These are phyloP conservation scores for Colletotrichum tropicicola DNA, from an alignment of 2,329 filamentous ascomycete species.

Conservation along the genomic window DNA sequence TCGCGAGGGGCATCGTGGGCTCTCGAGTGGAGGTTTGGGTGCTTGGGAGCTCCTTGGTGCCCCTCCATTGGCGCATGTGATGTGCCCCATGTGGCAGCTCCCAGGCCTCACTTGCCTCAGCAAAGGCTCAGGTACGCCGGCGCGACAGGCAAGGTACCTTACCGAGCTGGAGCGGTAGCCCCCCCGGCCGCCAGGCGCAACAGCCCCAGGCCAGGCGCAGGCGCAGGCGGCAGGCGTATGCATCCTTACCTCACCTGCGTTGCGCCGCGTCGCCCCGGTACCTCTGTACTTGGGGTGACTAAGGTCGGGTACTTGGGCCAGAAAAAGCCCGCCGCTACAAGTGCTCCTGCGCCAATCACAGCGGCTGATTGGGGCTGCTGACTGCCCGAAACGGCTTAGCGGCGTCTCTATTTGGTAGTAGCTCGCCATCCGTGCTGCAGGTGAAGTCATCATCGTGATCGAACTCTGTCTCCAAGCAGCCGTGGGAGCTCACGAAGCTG, in stretches of 20 bases:
- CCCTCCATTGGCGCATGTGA: slow-evolving; percentile 31
- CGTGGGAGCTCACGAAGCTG: slow-evolving; percentile 19
- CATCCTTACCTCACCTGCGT: background rate
- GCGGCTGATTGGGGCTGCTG: background rate
- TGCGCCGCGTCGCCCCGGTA: background rate
- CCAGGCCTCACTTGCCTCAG: slow-evolving; percentile 28
- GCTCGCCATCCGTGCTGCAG: slow-evolving; percentile 17
- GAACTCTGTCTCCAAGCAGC: background rate
- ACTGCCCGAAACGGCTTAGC: slow-evolving; percentile 23
- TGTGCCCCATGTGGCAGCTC: slow-evolving; percentile 30
- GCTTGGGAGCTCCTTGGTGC: slow-evolving; percentile 28
- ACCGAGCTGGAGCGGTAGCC: background rate
- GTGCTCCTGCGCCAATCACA: slow-evolving; percentile 12
- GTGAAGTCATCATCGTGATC: slow-evolving; percentile 34
- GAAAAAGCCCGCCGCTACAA: background rate
- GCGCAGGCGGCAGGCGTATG: background rate
- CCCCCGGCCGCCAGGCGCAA: background rate
- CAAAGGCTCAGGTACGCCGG: slow-evolving; percentile 14
- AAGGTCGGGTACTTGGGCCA: background rate
- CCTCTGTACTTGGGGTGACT: background rate
- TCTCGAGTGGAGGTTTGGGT: slow-evolving; percentile 14
- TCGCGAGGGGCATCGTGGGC: background rate
- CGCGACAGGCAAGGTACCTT: slow-evolving; percentile 17
- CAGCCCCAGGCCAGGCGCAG: background rate
- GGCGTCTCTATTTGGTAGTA: slow-evolving; percentile 29